Base-by-base conservation (phyloP, 306 rosid genomes). In the Ceratonia siliqua region DNA sequence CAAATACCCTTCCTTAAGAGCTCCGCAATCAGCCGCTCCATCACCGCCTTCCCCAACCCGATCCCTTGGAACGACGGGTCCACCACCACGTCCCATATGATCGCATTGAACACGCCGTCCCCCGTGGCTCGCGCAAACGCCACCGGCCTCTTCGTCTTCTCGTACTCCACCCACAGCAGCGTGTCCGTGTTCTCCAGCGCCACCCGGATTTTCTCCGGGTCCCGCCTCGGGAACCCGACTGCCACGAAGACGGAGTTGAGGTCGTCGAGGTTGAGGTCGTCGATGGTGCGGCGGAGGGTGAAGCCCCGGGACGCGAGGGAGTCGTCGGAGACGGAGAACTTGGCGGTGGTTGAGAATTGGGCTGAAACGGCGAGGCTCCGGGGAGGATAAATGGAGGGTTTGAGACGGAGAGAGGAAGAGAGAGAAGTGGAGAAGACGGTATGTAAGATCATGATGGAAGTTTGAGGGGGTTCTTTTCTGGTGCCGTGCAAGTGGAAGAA, bases 121-220 rank as follows among this genome's bases (percentile, higher is more conserved):
- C 98, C 98, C 1, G 94, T 94, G 4, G 98, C 98, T 17, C 94
- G 76, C 5, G 97, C 94, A 45, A 91, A 94, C 48, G 98, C 98
- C 79, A 94, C 96, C 9, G 92, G 90, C 45, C 71, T 63, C 64
- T 49, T 72, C 52, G 91, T 73, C 73, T 82, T 90, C 62, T 45
- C 28, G 79, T 88, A 70, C 87, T 94, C 89, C 71, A 94, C 74
- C 98, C 97, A 91, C 32, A 88, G 79, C 74, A 91, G 25, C 24
- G 96, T 76, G 68, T 88, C 90, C 1, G 96, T 89, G 83, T 94
- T 78, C 70, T 89, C 91, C 72, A 94, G 66, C 14, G 97, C 96
- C n/a, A 79, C 21, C 15, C 83, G 80, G 71, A 94, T 94, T 78
- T 80, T 87, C 33, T 79, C 85, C 63, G 94, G 83, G 33, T 91